phyloP scores from a whole-genome alignment of 371 early-diverging fungal species.

The Mortierella sp. region DNA sequence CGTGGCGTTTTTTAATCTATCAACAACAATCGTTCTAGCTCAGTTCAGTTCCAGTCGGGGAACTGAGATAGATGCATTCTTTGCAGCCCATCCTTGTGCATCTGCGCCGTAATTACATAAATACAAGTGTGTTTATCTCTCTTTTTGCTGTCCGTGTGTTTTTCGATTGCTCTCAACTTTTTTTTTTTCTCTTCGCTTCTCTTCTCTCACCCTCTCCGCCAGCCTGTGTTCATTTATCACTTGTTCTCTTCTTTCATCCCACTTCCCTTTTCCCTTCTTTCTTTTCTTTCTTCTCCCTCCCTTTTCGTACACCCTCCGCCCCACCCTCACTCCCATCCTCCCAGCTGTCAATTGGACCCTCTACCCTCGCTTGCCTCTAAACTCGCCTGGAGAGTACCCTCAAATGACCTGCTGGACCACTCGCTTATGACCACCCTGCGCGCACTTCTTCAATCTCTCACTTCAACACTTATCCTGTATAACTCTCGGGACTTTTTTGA shows the following conservation, averaged over 20 bases:
- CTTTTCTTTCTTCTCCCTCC: not conserved
- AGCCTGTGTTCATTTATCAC: not conserved
- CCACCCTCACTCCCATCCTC: not conserved
- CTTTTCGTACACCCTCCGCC: not conserved
- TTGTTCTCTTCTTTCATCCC: not conserved
- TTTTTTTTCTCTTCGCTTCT: not conserved
- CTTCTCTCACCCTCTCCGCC: not conserved
- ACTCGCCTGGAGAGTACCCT: conserved; percentile 5
- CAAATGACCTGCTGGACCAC: not conserved
- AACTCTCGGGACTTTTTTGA: not conserved
- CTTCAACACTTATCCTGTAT: not conserved
- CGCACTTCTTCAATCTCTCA: not conserved
- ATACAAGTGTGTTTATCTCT: not conserved
- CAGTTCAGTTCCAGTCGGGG: not conserved
- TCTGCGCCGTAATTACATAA: not conserved
- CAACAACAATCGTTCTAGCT: not conserved
- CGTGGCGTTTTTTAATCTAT: not conserved
- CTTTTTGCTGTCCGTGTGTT: conserved; percentile 6
- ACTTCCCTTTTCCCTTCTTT: not conserved
- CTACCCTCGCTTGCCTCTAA: not conserved
- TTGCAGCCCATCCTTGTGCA: not conserved
- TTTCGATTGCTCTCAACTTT: conserved; percentile 1
- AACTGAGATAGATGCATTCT: not conserved
- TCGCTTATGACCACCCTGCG: conserved; percentile 10
- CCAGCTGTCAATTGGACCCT: conserved; percentile 4